phyloP scores from a whole-genome alignment of 495 filamentous ascomycete species.

The Hyaloscypha hepaticicola region DNA sequence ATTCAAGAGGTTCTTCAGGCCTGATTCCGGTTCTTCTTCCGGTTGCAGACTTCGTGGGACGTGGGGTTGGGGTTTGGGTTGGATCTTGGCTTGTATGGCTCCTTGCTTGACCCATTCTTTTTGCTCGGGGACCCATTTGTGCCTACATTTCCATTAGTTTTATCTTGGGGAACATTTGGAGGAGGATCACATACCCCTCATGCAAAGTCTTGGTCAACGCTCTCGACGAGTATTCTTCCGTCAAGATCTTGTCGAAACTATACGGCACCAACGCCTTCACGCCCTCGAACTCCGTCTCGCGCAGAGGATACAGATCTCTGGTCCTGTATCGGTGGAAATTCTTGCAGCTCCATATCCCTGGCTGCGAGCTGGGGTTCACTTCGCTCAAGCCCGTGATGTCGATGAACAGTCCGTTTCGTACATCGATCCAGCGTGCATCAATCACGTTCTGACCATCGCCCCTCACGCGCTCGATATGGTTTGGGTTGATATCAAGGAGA shows the following conservation, averaged over 20 bases:
- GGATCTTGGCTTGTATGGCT: not conserved
- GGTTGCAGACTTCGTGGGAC: slow-evolving; percentile 18
- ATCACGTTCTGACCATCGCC: slow-evolving; percentile 77
- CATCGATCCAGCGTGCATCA: slow-evolving; percentile 83
- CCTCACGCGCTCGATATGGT: slow-evolving; percentile 54
- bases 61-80: slow-evolving; percentile 8
- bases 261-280: slow-evolving; percentile 73
- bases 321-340: slow-evolving; percentile 72
- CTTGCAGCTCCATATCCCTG: slow-evolving; percentile 78
- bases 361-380: slow-evolving; percentile 54
- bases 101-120: slow-evolving; percentile 30
- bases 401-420: slow-evolving; percentile 74
- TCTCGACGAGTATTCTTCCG: slow-evolving; percentile 69
- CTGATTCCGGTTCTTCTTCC: slow-evolving; percentile 13
- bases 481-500: slow-evolving; percentile 78
- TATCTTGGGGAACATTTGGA: not conserved
- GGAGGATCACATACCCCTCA: slow-evolving; percentile 53
- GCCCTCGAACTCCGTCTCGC: slow-evolving; percentile 76
- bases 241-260: slow-evolving; percentile 67
- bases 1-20: slow-evolving; percentile 13
- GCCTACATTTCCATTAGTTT: slow-evolving; percentile 11
- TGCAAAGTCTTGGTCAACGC: slow-evolving; percentile 64
- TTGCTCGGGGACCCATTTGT: slow-evolving; percentile 27
- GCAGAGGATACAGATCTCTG: slow-evolving; percentile 74
- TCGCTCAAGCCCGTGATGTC: slow-evolving; percentile 83